A percentile compares a stretch with the other conserved stretches of the same genome.
Evolutionary conservation across 768 basidiomycete species (phyloP).

Genomic region (Russula compacta): DNA sequence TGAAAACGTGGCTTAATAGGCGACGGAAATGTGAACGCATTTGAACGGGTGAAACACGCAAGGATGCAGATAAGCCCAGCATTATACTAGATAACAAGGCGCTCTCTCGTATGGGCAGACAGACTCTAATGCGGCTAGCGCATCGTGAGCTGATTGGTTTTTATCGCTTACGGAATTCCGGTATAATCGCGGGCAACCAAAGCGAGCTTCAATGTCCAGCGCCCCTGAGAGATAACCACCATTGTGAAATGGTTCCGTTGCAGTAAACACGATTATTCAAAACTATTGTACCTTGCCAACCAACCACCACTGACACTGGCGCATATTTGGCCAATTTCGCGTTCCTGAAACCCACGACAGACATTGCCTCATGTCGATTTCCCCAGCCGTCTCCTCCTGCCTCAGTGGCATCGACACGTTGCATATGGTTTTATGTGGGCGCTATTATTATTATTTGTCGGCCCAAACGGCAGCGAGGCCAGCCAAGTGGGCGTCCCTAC

Average conservation of each 20-base stretch:
- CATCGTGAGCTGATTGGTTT: not conserved
- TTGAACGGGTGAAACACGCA: not conserved
- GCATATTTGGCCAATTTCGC: no score
- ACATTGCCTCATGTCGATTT: not conserved
- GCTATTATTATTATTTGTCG: no score
- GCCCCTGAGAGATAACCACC: not conserved
- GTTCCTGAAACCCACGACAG: constrained; percentile 6
- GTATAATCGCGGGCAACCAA: not conserved
- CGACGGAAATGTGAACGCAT: not conserved
- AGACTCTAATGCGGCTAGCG: constrained; percentile 3
- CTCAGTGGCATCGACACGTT: not conserved
- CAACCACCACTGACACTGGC: not conserved
- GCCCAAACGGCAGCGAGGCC: not conserved
- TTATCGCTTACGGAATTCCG: not conserved
- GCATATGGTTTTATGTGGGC: not conserved
- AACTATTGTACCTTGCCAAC: constrained; percentile 2
- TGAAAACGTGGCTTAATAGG: constrained; percentile 9
- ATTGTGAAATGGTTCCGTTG: not conserved
- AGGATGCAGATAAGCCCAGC: not conserved
- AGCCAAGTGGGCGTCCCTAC: not conserved
- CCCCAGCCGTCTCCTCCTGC: constrained; percentile 4
- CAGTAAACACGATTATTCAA: not conserved
- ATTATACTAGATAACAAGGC: not conserved
- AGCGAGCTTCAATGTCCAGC: not conserved
- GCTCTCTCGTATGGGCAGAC: not conserved